phyloP scores from a whole-genome alignment of 2,329 filamentous ascomycete genomes.

The Arachnopeziza araneosa region DNA sequence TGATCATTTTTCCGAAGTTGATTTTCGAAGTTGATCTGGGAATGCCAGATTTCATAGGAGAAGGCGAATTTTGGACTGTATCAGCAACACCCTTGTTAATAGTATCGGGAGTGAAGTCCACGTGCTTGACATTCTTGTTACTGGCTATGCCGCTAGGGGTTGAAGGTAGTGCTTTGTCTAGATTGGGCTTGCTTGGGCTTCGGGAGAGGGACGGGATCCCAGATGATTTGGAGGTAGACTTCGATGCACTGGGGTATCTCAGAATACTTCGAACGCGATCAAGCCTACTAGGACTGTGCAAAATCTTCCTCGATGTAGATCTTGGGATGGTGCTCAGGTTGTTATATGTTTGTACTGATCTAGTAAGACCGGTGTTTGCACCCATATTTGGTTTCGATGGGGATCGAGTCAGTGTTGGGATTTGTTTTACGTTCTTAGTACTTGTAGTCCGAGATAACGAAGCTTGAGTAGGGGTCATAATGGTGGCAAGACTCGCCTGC shows the following conservation, averaged over 20 bases:
- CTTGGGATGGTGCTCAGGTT: slow-evolving; percentile 33
- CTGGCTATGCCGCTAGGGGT: slow-evolving; percentile 46
- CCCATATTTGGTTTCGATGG: slow-evolving; percentile 43
- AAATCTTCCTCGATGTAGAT: slow-evolving; percentile 17
- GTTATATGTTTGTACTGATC: slow-evolving; percentile 46
- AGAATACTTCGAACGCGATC: slow-evolving; percentile 56
- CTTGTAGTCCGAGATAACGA: slow-evolving; percentile 59
- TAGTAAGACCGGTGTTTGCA: slow-evolving; percentile 44
- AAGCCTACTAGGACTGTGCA: slow-evolving; percentile 24
- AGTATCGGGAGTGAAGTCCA: slow-evolving; percentile 72
- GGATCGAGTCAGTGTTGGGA: slow-evolving; percentile 45
- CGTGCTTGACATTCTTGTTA: slow-evolving; percentile 62
- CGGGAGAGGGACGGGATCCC: slow-evolving; percentile 20
- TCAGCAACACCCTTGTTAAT: slow-evolving; percentile 38
- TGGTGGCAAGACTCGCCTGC: slow-evolving; percentile 44
- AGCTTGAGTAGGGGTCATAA: slow-evolving; percentile 75
- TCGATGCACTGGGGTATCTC: slow-evolving; percentile 29
- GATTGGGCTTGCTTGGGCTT: slow-evolving; percentile 44
- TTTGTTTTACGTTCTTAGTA: slow-evolving; percentile 46
- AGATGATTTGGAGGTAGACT: slow-evolving; percentile 17
- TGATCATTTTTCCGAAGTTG: slow-evolving; percentile 32
- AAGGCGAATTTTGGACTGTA: slow-evolving; percentile 46
- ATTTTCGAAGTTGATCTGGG: slow-evolving; percentile 38
- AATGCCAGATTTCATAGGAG: slow-evolving; percentile 47
- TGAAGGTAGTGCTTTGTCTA: slow-evolving; percentile 51